Conservation (phyloP, 208 protist species). For the Trypanosoma brucei region DNA sequence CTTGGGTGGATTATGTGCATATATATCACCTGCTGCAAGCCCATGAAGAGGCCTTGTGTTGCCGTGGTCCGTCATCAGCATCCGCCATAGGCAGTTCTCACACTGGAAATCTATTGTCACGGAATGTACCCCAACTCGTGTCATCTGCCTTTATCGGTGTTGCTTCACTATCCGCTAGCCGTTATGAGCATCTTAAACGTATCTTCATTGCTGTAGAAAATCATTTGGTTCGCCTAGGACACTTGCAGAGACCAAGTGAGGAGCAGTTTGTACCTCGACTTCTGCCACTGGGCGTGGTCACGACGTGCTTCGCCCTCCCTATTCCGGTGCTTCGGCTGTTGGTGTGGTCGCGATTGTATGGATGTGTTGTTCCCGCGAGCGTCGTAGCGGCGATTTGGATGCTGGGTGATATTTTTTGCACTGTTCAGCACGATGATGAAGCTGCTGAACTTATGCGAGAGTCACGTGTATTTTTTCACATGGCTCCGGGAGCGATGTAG, state of each 20-base stretch:
- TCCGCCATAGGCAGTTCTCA: background rate
- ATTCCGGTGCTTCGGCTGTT: constrained; percentile 48
- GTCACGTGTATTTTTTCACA: constrained; percentile 67
- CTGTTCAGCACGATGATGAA: constrained; percentile 25
- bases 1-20: constrained; percentile 59
- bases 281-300: constrained; percentile 48
- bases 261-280: constrained; percentile 1
- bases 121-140: constrained; percentile 24
- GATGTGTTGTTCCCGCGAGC: constrained; percentile 47
- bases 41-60: constrained; percentile 41
- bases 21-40: constrained; percentile 74
- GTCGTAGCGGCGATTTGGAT: constrained; percentile 64
- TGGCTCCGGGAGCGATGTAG: constrained; percentile 61
- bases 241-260: constrained; percentile 24
- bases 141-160: constrained; percentile 44
- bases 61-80: constrained; percentile 1
- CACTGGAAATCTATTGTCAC: constrained; percentile 10
- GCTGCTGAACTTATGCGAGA: constrained; percentile 42
- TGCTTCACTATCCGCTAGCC: constrained; percentile 40
- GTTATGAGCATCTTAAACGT: constrained; percentile 60
- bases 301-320: constrained; percentile 42
- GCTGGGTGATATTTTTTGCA: constrained; percentile 45
- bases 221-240: constrained; percentile 43
- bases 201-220: constrained; percentile 49
- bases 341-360: constrained; percentile 31